Evolutionary conservation across 768 basidiomycete species (phyloP).

Genomic region (Termitomyces sp.): DNA sequence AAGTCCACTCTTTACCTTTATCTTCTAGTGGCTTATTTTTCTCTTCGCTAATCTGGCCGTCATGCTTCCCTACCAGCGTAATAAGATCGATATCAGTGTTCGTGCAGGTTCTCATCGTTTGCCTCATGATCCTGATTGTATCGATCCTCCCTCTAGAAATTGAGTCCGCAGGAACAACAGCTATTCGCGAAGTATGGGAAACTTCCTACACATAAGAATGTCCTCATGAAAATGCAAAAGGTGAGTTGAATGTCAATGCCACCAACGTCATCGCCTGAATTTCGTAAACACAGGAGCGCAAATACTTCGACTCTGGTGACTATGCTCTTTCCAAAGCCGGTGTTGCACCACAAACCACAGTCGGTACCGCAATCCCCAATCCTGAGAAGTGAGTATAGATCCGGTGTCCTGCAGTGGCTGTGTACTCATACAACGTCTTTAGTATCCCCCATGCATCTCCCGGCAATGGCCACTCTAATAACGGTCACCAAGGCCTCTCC

Average conservation of each 20-base stretch:
- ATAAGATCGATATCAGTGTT: conserved; percentile 95
- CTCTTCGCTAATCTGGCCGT: conserved; percentile 21
- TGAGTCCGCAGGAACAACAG: conserved; percentile 89
- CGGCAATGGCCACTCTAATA: conserved; percentile 33
- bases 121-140: conserved; percentile 17
- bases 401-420: conserved; percentile 1
- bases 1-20: conserved; percentile 11
- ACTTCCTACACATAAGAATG: conserved; percentile 89
- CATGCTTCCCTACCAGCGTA: conserved; percentile 78
- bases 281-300: conserved; percentile 72
- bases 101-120: conserved; percentile 23
- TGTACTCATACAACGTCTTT: conserved; percentile 16
- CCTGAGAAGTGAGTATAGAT: conserved; percentile 78
- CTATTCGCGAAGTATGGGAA: conserved; percentile 95
- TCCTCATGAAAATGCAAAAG: conserved; percentile 94
- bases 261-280: conserved; percentile 13
- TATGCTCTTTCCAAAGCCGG: conserved; percentile 97
- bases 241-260: conserved; percentile 35
- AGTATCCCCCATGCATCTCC: conserved; percentile 91
- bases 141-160: conserved; percentile 45
- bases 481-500: conserved; percentile 56
- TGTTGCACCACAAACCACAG: conserved; percentile 78
- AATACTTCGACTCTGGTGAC: conserved; percentile 99
- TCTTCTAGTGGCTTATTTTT: conserved; percentile 23
- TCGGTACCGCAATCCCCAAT: conserved; percentile 97